Evolutionary conservation across 1,139 yeast genomes (phyloP).

Genomic region (Suhomyces coccinellae): DNA sequence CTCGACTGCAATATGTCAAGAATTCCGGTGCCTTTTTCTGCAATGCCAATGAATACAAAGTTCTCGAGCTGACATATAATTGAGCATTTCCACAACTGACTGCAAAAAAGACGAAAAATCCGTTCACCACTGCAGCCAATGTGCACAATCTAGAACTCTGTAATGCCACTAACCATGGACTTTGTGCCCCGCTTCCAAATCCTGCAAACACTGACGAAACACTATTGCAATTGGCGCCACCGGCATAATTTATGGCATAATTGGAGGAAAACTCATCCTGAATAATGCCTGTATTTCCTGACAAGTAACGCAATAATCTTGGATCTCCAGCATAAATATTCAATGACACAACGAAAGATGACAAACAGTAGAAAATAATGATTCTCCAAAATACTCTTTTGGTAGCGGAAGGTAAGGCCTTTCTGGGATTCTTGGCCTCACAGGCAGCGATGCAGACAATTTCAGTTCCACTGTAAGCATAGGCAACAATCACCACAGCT

Average conservation of each 20-base stretch:
- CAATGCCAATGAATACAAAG: conserved; percentile 70
- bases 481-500: conserved; percentile 65
- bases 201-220: conserved; percentile 46
- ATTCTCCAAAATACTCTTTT: conserved; percentile 73
- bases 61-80: conserved; percentile 75
- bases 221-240: conserved; percentile 40
- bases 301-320: conserved; percentile 55
- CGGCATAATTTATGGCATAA: conserved; percentile 40
- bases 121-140: conserved; percentile 63
- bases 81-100: conserved; percentile 77
- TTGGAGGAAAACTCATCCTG: conserved; percentile 25
- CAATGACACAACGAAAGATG: conserved; percentile 70
- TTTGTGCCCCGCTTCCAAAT: conserved; percentile 59
- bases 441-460: conserved; percentile 84
- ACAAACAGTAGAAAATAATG: conserved; percentile 62
- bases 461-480: conserved; percentile 80
- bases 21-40: conserved; percentile 67
- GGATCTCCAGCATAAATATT: conserved; percentile 78
- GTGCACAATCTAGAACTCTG: conserved; percentile 68
- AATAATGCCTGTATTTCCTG: conserved; percentile 35
- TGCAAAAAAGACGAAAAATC: conserved; percentile 70
- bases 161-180: conserved; percentile 81
- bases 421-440: conserved; percentile 80
- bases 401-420: conserved; percentile 76
- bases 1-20: conserved; percentile 58